Evolutionary conservation across 257 asterid species (phyloP).

Genomic region (Nicotiana sylvestris): DNA sequence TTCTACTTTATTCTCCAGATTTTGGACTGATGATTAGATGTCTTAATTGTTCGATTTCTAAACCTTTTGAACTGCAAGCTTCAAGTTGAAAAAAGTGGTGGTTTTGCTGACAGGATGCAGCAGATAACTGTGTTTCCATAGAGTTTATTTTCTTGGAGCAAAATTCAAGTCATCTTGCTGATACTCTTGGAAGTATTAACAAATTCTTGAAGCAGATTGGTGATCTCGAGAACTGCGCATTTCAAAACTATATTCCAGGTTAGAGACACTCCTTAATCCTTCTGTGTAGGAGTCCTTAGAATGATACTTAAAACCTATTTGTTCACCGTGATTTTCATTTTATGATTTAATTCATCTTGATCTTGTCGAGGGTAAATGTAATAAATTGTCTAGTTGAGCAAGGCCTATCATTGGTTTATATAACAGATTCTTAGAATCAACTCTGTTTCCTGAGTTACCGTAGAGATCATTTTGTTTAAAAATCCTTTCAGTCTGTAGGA

Average conservation of each 20-base stretch:
- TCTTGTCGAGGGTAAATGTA: not conserved
- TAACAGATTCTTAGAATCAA: not conserved
- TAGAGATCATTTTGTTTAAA: not conserved
- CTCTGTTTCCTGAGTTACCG: not conserved
- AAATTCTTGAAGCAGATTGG: conserved; percentile 55
- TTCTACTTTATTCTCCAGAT: not conserved
- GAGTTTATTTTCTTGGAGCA: conserved; percentile 69
- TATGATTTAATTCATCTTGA: not conserved
- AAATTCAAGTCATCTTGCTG: conserved; percentile 49
- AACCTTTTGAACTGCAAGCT: conserved; percentile 4
- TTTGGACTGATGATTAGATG: not conserved
- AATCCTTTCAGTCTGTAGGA: not conserved
- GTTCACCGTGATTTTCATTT: not conserved
- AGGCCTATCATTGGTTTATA: not conserved
- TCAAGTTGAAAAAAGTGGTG: conserved; percentile 16
- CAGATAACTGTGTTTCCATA: conserved; percentile 56
- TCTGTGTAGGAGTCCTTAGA: not conserved
- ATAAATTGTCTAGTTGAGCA: not conserved
- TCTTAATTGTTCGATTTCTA: not conserved
- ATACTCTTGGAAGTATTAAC: conserved; percentile 42
- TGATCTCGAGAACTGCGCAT: conserved; percentile 67
- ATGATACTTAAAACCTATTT: not conserved
- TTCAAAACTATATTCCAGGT: conserved; percentile 68
- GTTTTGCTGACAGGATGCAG: conserved; percentile 62
- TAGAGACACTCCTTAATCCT: conserved; percentile 16